Evolutionary conservation across 2,329 filamentous ascomycete species (phyloP).

Genomic region (Aureobasidium sp.): DNA sequence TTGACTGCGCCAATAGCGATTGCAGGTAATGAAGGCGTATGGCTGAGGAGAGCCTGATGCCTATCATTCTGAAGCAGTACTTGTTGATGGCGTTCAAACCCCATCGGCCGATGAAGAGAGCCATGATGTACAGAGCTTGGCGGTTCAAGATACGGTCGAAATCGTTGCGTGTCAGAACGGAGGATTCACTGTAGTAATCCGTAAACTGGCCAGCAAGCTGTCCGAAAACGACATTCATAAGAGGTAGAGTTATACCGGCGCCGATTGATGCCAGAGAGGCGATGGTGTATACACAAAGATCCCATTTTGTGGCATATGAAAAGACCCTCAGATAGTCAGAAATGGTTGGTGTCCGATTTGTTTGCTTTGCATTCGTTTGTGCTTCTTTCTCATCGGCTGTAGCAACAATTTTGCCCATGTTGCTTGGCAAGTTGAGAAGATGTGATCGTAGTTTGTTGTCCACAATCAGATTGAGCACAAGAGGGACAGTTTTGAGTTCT

Average conservation of each 20-base stretch:
- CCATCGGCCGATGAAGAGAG: constrained; percentile 55
- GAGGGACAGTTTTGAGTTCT: neutral
- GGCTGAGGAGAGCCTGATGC: constrained; percentile 53
- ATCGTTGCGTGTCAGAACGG: constrained; percentile 17
- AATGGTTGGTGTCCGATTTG: neutral
- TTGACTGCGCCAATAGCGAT: constrained; percentile 52
- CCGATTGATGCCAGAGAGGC: constrained; percentile 34
- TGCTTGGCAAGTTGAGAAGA: neutral
- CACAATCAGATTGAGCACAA: neutral
- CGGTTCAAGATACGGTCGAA: constrained; percentile 39
- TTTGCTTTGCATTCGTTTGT: neutral
- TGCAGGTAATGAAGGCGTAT: constrained; percentile 53
- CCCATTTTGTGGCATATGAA: neutral
- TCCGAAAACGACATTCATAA: constrained; percentile 56
- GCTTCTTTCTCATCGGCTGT: neutral
- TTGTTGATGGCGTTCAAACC: constrained; percentile 55
- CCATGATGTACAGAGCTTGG: constrained; percentile 49
- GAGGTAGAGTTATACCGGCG: constrained; percentile 52
- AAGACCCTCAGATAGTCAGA: neutral
- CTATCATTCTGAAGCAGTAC: constrained; percentile 54
- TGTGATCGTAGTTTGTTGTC: neutral
- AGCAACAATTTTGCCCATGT: neutral
- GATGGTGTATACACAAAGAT: neutral
- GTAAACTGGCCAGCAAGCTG: constrained; percentile 55
- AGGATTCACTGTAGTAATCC: constrained; percentile 40